Percentiles rank a stretch among this genome's conserved stretches.
Evolutionary conservation across 441 rosid genomes (phyloP).

Genomic region (Biscutella laevigata): DNA sequence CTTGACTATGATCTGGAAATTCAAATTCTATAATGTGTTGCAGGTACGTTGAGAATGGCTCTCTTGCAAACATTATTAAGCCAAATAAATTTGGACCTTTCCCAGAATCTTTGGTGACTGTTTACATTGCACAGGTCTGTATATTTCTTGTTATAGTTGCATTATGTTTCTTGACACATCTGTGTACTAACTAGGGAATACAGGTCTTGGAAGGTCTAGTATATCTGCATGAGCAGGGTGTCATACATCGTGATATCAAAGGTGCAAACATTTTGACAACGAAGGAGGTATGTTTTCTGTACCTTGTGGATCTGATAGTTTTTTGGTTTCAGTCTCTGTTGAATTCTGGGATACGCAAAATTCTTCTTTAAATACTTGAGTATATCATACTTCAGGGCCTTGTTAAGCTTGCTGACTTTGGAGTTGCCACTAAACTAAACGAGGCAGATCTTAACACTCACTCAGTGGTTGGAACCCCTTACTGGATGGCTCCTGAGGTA

Average conservation of each 20-base stretch:
- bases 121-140: conserved; percentile 93
- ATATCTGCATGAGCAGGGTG: conserved; percentile 97
- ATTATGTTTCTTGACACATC: neutral
- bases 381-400: conserved; percentile 60
- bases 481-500: conserved; percentile 99
- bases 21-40: conserved; percentile 18
- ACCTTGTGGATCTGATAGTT: neutral
- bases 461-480: conserved; percentile 99
- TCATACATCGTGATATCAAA: conserved; percentile 97
- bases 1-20: conserved; percentile 14
- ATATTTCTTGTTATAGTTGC: conserved; percentile 20
- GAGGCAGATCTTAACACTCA: conserved; percentile 99
- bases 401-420: conserved; percentile 99
- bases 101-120: conserved; percentile 94
- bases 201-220: conserved; percentile 98
- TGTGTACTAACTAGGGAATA: conserved; percentile 22
- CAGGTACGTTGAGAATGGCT: conserved; percentile 99
- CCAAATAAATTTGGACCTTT: conserved; percentile 99
- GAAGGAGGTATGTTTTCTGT: conserved; percentile 55
- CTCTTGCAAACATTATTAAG: conserved; percentile 96
- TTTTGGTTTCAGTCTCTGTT: conserved; percentile 3
- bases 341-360: conserved; percentile 1
- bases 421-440: conserved; percentile 96
- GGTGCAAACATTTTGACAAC: conserved; percentile 98
- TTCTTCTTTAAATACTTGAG: conserved; percentile 13